Conservation (phyloP, 805 yeast species). For the Starmerella potacharoeniae region DNA sequence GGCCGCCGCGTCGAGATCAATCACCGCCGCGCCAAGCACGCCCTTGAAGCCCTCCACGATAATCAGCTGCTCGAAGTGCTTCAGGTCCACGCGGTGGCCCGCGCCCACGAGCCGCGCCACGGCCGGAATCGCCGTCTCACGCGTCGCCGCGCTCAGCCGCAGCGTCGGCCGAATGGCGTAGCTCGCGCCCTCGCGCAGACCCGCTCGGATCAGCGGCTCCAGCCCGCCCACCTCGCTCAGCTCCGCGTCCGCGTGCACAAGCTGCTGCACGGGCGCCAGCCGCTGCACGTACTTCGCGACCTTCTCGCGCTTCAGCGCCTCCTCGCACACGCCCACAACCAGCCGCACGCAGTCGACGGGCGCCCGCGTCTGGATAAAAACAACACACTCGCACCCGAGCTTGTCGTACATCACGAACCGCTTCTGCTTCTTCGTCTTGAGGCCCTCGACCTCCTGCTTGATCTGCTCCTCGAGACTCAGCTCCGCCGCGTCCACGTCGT, state of each 20-base stretch:
- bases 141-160: slow-evolving; percentile 59
- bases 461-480: slow-evolving; percentile 62
- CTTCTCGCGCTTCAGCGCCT: slow-evolving; percentile 38
- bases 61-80: slow-evolving; percentile 63
- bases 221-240: slow-evolving; percentile 54
- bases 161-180: slow-evolving; percentile 76
- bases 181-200: slow-evolving; percentile 45
- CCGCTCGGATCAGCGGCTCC: slow-evolving; percentile 48
- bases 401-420: slow-evolving; percentile 23
- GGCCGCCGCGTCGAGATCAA: slow-evolving; percentile 34
- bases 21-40: slow-evolving; percentile 79
- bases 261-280: slow-evolving; percentile 64
- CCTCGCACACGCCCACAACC: slow-evolving; percentile 52
- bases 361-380: slow-evolving; percentile 66
- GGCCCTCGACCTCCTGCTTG: slow-evolving; percentile 46
- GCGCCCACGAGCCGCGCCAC: slow-evolving; percentile 64
- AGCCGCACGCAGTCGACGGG: slow-evolving; percentile 72
- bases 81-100: slow-evolving; percentile 69
- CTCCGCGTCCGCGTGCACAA: slow-evolving; percentile 50
- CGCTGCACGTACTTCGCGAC: slow-evolving; percentile 47
- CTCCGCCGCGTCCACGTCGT: slow-evolving; percentile 32
- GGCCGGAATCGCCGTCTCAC: slow-evolving; percentile 59
- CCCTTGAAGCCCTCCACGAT: slow-evolving; percentile 82
- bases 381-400: slow-evolving; percentile 38
- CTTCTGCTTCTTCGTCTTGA: slow-evolving; percentile 34